These are phyloP conservation scores for Zizania palustris DNA, from an alignment of 202 grass and related monocot species.

Conservation along the genomic window DNA sequence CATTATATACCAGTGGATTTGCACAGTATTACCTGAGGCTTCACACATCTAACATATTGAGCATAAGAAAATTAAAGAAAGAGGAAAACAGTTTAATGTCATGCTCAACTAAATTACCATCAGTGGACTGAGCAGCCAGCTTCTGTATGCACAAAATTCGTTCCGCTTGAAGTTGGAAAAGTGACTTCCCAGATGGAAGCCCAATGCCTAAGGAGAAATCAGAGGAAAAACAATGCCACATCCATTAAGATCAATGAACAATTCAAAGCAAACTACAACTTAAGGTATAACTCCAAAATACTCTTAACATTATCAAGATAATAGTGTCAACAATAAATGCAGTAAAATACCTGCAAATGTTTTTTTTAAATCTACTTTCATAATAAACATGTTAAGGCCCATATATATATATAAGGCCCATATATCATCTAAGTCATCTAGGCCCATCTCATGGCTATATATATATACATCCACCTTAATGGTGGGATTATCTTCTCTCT, in stretches of 20 bases:
- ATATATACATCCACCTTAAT: no score
- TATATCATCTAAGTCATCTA: no score
- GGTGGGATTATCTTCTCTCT: no score
- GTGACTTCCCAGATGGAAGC: conserved; percentile 78
- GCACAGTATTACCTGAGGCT: conserved; percentile 50
- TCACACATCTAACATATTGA: conserved; percentile 25
- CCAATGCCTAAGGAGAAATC: conserved; percentile 61
- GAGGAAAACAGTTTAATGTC: conserved; percentile 1
- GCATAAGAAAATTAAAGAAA: conserved; percentile 1
- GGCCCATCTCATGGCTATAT: no score
- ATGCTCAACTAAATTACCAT: conserved; percentile 50
- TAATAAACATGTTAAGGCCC: no score
- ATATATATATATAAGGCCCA: no score
- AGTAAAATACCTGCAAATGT: no score
- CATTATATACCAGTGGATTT: conserved; percentile 96
- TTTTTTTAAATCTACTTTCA: no score
- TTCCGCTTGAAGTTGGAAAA: conserved; percentile 94
- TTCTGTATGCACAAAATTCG: conserved; percentile 79
- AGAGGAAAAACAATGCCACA: conserved; percentile 24
- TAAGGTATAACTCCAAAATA: no score
- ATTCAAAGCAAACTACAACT: no score
- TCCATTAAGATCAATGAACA: neutral
- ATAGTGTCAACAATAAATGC: no score
- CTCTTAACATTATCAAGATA: no score
- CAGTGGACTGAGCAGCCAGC: conserved; percentile 68